Conservation (phyloP, 1,284 basidiomycete genomes). For the Austroboletus novae-zelandiae region DNA sequence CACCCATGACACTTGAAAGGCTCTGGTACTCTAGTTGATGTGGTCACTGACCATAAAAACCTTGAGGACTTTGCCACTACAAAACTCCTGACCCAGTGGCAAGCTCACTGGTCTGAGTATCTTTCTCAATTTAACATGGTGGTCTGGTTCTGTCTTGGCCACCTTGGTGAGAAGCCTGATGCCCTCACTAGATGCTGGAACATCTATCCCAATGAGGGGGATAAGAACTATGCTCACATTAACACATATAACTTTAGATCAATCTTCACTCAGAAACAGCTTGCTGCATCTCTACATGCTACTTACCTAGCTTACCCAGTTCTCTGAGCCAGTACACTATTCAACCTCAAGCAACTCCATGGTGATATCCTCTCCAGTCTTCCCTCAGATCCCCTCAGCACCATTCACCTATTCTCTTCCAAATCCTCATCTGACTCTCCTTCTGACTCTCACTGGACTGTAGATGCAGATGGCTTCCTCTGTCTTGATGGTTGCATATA, state of each 20-base stretch:
- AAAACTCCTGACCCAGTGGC: neutral
- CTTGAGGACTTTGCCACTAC: neutral
- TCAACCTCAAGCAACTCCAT: neutral
- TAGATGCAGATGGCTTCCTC: no score
- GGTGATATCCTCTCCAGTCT: slow-evolving; percentile 3
- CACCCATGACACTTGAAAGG: neutral
- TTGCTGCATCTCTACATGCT: neutral
- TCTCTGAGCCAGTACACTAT: neutral
- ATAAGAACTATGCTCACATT: slow-evolving; percentile 8
- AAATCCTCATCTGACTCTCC: neutral
- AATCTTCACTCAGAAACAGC: neutral
- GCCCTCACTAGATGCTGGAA: neutral
- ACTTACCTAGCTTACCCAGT: neutral
- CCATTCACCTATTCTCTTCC: neutral
- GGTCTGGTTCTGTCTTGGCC: no score
- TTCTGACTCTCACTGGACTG: slow-evolving; percentile 3
- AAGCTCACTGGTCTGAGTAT: no score
- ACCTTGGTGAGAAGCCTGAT: no score
- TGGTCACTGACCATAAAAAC: neutral
- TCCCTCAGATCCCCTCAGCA: neutral
- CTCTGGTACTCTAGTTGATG: neutral
- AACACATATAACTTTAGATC: slow-evolving; percentile 12
- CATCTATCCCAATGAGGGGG: slow-evolving; percentile 3
- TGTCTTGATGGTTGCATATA: neutral
- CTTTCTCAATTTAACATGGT: no score